Percentiles rank a stretch among this genome's conserved stretches.
These are phyloP conservation scores for Tylopilus sp. DNA, from an alignment of 768 basidiomycete species.

Conservation along the genomic window DNA sequence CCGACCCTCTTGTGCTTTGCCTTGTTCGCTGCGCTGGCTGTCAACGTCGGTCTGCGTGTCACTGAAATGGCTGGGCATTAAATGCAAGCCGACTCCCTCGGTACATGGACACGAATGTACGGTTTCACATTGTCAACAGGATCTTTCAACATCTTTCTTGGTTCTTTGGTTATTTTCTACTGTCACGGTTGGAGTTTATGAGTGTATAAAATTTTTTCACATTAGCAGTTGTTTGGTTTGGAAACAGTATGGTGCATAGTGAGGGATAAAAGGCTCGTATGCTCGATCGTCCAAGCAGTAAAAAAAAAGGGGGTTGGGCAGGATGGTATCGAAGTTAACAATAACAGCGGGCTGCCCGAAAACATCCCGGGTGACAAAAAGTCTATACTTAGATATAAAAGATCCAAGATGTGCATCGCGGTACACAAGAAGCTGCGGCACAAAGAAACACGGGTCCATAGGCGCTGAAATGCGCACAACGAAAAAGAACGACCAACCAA, in stretches of 20 bases:
- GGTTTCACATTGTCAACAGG: background rate
- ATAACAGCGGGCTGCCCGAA: slow-evolving; percentile 18
- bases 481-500: slow-evolving; percentile 21
- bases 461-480: background rate
- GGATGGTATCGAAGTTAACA: slow-evolving; percentile 9
- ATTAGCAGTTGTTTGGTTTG: slow-evolving; percentile 22
- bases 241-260: slow-evolving; percentile 24
- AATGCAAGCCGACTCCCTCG: too few relatives aligned
- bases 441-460: slow-evolving; percentile 11
- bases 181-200: background rate
- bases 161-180: background rate
- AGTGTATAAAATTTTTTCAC: slow-evolving; percentile 17
- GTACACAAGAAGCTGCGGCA: slow-evolving; percentile 11
- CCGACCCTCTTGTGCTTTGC: slow-evolving; percentile 72
- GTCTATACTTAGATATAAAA: slow-evolving; percentile 19
- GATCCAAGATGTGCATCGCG: slow-evolving; percentile 18
- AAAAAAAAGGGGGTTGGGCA: background rate
- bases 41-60: slow-evolving; percentile 71
- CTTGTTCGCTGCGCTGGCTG: slow-evolving; percentile 63
- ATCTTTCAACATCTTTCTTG: background rate
- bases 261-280: slow-evolving; percentile 24
- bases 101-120: too few relatives aligned
- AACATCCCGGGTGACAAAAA: slow-evolving; percentile 18
- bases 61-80: slow-evolving; percentile 43
- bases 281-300: slow-evolving; percentile 20